These are phyloP conservation scores for Crithidia sp. DNA, from an alignment of 208 protist species.

Conservation along the genomic window DNA sequence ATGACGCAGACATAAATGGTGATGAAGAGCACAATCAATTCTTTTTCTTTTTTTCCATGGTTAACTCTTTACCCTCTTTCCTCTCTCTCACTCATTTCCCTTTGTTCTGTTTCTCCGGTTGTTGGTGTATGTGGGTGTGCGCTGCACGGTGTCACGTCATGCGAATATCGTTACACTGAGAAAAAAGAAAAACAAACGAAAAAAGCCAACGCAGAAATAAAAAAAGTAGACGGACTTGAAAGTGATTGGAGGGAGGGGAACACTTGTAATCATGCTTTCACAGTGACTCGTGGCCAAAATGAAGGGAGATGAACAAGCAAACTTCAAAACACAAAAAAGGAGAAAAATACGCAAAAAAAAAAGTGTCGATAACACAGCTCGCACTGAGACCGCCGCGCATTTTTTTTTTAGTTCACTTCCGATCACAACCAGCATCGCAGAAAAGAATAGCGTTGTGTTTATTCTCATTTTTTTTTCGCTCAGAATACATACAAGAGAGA, in stretches of 20 bases:
- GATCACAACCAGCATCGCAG: too few relatives aligned
- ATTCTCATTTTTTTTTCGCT: background rate
- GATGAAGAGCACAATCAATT: too few relatives aligned
- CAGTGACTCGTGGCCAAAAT: background rate
- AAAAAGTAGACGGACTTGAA: background rate
- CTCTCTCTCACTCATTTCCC: background rate
- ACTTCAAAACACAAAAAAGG: background rate
- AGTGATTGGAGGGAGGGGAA: background rate
- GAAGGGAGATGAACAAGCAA: background rate
- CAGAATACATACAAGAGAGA: background rate
- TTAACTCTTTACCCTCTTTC: background rate
- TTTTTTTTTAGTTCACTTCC: too few relatives aligned
- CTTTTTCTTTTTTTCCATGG: background rate
- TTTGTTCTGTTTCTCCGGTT: background rate
- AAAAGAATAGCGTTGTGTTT: too few relatives aligned
- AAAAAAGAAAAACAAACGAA: background rate
- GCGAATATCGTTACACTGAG: too few relatives aligned
- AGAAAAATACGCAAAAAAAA: background rate
- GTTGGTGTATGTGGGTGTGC: background rate
- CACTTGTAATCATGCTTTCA: background rate
- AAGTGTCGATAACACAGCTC: background rate
- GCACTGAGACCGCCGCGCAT: background rate
- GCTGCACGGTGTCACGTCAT: too few relatives aligned
- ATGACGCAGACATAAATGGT: background rate
- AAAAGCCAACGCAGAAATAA: background rate